phyloP scores from a whole-genome alignment of 116 monocot genomes.

The Trichopus zeylanicus region DNA sequence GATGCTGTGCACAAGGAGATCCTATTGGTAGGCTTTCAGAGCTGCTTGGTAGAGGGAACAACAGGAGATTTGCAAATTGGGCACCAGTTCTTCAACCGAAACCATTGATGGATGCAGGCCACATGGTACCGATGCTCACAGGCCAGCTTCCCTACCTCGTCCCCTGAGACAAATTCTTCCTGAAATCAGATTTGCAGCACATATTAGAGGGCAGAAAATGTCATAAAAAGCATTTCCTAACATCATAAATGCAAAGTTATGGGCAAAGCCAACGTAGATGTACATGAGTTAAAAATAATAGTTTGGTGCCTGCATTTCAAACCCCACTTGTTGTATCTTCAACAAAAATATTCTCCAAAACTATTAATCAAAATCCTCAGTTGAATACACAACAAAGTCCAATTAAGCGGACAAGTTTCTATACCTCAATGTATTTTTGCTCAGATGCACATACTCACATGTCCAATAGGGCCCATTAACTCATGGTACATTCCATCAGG shows the following conservation, averaged over 20 bases:
- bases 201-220: background rate
- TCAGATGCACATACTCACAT: no score
- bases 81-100: constrained; percentile 73
- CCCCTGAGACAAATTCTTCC: constrained; percentile 64
- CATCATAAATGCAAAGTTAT: background rate
- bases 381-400: no score
- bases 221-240: background rate
- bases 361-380: no score
- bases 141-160: constrained; percentile 45
- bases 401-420: no score
- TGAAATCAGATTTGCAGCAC: constrained; percentile 8
- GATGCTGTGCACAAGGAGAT: background rate
- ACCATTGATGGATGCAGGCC: constrained; percentile 56
- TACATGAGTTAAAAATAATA: background rate
- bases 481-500: no score
- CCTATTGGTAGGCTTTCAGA: background rate
- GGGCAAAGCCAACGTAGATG: no score
- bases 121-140: constrained; percentile 61
- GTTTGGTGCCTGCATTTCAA: no score
- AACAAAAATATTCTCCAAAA: no score
- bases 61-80: constrained; percentile 63
- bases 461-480: no score
- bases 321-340: no score
- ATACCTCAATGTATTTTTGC: no score
- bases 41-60: background rate